Base-by-base conservation (phyloP, 2,329 filamentous ascomycete genomes). In the Scytalidium sp. region DNA sequence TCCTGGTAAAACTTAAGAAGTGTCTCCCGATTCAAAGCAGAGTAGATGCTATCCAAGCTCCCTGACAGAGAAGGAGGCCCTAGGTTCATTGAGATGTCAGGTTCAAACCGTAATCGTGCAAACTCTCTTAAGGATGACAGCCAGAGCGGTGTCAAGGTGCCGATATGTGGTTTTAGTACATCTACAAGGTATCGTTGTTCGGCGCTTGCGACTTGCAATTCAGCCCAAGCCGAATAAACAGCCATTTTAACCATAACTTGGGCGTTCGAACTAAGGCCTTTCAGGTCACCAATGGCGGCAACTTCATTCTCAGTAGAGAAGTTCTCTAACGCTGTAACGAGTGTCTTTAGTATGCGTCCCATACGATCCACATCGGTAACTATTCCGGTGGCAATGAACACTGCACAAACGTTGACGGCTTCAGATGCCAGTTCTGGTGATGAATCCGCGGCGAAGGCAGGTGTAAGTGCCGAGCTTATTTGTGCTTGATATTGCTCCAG, bases 231-330 rank as follows among this genome's bases (percentile, higher is more conserved):
- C 1, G 93, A 94, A 67, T 96, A 96, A 2, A 99, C 87, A 0
- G 94, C 87, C 82, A 97, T 94, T 69, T 96, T 96, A 49, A 99
- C 90, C 94, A 99, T 99, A 44, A 97, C 90, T 64, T 95, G 89
- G 1, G 94, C 93, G 66, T 99, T 99, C 2, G 93, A 91, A 64
- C 92, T 97, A 17, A 99, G 81, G 0, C 90, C 90, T 68, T 90
- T 90, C 5, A 99, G 76, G 58, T 99, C 95, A 15, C 94, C 94
- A 64, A 99, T 97, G 19, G 90, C 84, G 1, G 88, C 90, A 41
- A 86, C 87, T 60, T 95, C 88, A 1, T 81, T 77, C 54, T 95
- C 89, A 42, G 80, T 84, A 2, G 90, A 90, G 63, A 97, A 96
- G 68, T 93, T 96, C 62, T 97, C 93, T 1, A 99, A 78, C 0